A percentile compares a stretch with the other conserved stretches of the same genome.
phyloP scores from a whole-genome alignment of 225 moss, liverwort and hornwort genomes.

The Takakia lepidozioides region DNA sequence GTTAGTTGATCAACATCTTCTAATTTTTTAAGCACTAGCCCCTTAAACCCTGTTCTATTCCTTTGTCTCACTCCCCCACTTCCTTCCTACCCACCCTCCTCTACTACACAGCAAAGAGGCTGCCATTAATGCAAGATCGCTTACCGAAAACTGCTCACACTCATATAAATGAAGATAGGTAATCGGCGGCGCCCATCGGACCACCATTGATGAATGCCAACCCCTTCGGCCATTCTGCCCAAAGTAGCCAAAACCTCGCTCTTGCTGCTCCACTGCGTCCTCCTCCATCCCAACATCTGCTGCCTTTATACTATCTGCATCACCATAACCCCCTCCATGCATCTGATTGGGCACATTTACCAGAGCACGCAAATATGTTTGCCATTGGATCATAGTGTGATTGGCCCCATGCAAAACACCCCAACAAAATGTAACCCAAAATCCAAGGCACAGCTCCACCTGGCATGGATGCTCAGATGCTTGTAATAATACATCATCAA shows the following conservation, averaged over 20 bases:
- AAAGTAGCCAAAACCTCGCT: slow-evolving; percentile 60
- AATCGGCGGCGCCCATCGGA: slow-evolving; percentile 80
- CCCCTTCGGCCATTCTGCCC: slow-evolving; percentile 51
- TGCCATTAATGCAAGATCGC: slow-evolving; percentile 1
- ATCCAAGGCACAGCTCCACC: neutral
- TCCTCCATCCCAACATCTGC: slow-evolving; percentile 70
- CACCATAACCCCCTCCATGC: slow-evolving; percentile 1
- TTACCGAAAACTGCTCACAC: slow-evolving; percentile 81
- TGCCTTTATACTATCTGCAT: slow-evolving; percentile 55
- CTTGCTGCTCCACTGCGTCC: slow-evolving; percentile 48
- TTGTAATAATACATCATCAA: neutral
- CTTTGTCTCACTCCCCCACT: neutral
- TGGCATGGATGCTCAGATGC: neutral
- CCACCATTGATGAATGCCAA: slow-evolving; percentile 43
- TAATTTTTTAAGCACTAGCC: neutral
- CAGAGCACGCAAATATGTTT: too few species aligned
- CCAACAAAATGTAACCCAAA: neutral
- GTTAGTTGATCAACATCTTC: neutral
- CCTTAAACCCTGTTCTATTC: neutral
- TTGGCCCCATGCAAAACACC: too few species aligned
- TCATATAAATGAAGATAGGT: slow-evolving; percentile 92
- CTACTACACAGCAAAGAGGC: neutral
- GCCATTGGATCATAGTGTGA: too few species aligned
- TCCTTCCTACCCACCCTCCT: neutral
- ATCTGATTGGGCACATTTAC: neutral